These are phyloP conservation scores for Actinidia arguta DNA, from an alignment of 179 eudicot genomes.

Conservation along the genomic window DNA sequence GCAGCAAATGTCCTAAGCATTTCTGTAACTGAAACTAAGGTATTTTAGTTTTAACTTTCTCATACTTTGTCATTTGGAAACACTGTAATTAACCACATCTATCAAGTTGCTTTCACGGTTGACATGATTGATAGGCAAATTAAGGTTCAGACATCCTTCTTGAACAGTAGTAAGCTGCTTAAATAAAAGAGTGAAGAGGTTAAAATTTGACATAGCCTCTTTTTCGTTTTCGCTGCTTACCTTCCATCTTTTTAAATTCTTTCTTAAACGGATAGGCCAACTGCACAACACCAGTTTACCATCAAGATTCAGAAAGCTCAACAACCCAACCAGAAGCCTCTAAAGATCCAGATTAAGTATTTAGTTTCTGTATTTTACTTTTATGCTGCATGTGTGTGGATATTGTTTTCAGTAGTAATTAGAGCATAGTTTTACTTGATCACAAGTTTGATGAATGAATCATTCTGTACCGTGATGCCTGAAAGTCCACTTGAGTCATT, in stretches of 20 bases:
- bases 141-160: not conserved
- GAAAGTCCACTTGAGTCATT: not conserved
- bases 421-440: not conserved
- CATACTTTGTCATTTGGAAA: not conserved
- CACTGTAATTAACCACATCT: not conserved
- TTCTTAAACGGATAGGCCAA: constrained; percentile 32
- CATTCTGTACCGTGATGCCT: not conserved
- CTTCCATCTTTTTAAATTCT: not conserved
- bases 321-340: constrained; percentile 36
- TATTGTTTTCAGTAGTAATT: not conserved
- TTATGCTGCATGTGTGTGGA: not conserved
- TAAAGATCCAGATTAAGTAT: constrained; percentile 29
- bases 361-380: not conserved
- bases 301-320: constrained; percentile 46
- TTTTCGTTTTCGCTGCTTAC: constrained; percentile 16
- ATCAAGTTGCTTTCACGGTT: not conserved
- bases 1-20: constrained; percentile 32
- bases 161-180: not conserved
- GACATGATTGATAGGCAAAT: not conserved
- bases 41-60: constrained; percentile 18
- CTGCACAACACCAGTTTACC: constrained; percentile 31
- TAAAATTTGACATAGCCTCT: not conserved
- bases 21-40: constrained; percentile 32
- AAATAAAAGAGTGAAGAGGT: not conserved
- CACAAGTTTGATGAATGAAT: constrained; percentile 1